Conservation (phyloP, 768 basidiomycete genomes). For the Harrya chromipes region DNA sequence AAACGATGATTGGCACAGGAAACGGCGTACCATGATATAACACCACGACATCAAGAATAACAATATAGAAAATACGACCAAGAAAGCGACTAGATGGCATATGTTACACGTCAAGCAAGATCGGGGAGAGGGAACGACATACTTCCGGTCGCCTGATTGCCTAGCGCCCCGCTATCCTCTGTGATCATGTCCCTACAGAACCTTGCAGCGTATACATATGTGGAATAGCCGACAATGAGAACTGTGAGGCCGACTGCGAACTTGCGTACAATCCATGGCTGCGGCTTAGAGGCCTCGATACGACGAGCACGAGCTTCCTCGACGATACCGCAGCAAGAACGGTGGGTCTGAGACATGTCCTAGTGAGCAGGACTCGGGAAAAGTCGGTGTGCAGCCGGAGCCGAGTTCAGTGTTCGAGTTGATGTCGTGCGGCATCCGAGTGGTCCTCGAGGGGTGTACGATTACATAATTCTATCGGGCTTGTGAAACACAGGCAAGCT, state of each 20-base stretch:
- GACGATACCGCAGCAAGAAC: constrained; percentile 49
- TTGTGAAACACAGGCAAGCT: too few species aligned
- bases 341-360: constrained; percentile 16
- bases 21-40: constrained; percentile 60
- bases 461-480: constrained; percentile 17
- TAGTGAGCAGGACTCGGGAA: neutral
- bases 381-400: neutral
- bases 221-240: constrained; percentile 62
- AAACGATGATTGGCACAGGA: neutral
- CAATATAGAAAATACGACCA: constrained; percentile 61
- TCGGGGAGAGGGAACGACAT: constrained; percentile 35
- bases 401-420: constrained; percentile 6
- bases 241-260: constrained; percentile 56
- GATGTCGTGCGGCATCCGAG: constrained; percentile 11
- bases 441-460: constrained; percentile 4
- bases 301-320: constrained; percentile 45
- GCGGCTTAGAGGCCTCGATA: constrained; percentile 43
- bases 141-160: constrained; percentile 60
- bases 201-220: constrained; percentile 75
- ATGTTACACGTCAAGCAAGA: constrained; percentile 4
- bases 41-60: constrained; percentile 76
- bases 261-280: constrained; percentile 76
- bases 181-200: constrained; percentile 72
- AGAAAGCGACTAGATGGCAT: constrained; percentile 51
- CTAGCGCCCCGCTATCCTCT: constrained; percentile 40